Conservation (phyloP, 768 basidiomycete genomes). For the Saitozyma sp. region DNA sequence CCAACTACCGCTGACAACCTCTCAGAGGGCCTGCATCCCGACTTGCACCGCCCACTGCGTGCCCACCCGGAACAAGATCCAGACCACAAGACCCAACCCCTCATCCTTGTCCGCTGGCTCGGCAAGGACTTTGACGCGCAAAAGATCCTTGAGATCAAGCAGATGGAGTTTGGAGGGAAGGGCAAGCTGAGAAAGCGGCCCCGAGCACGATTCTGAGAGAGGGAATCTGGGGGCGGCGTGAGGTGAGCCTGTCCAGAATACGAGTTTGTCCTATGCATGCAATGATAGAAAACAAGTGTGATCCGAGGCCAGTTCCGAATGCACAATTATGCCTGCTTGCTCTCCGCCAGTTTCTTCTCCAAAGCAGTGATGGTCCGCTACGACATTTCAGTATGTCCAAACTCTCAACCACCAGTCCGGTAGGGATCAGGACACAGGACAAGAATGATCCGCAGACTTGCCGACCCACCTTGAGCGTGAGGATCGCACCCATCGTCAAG, state of each 20-base stretch:
- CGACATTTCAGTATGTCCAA: not conserved
- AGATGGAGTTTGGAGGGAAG: conserved; percentile 45
- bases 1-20: not conserved
- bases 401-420: not conserved
- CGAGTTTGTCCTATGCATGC: too few species aligned
- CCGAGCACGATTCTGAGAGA: conserved; percentile 10
- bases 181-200: conserved; percentile 23
- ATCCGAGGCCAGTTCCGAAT: too few species aligned
- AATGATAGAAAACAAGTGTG: too few species aligned
- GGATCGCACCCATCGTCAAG: conserved; percentile 35
- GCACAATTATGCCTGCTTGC: too few species aligned
- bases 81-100: conserved; percentile 20
- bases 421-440: not conserved
- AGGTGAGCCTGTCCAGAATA: too few species aligned
- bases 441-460: not conserved
- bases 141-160: conserved; percentile 45
- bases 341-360: conserved; percentile 4
- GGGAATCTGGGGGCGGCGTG: not conserved
- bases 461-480: conserved; percentile 29
- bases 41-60: conserved; percentile 20
- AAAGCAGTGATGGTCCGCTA: conserved; percentile 17
- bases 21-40: conserved; percentile 44
- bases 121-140: conserved; percentile 45
- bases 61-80: conserved; percentile 4
- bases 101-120: conserved; percentile 46